These are phyloP conservation scores for Aureobasidium leucospermi DNA, from an alignment of 2,329 filamentous ascomycete species.

Conservation along the genomic window DNA sequence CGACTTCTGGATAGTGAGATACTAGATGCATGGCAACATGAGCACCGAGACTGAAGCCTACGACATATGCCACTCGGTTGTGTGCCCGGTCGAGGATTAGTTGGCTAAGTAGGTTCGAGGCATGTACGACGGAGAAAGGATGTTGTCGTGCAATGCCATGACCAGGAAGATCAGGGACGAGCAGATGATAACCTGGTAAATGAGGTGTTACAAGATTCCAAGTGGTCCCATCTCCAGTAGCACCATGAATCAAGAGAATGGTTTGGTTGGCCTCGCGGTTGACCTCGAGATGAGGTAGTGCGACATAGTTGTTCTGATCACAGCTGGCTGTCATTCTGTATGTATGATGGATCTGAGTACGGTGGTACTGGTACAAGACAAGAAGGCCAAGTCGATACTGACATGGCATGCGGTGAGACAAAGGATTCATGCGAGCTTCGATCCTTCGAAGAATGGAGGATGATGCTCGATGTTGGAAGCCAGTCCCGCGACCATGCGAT, in stretches of 20 bases:
- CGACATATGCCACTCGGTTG: background rate
- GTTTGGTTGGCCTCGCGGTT: background rate
- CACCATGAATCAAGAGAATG: background rate
- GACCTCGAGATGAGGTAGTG: background rate
- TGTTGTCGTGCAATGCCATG: background rate
- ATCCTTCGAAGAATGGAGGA: background rate
- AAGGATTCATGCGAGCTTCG: background rate
- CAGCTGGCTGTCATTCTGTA: no score
- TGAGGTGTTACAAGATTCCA: background rate
- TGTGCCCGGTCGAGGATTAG: background rate
- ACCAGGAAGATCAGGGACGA: background rate
- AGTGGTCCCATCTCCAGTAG: background rate
- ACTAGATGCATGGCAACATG: background rate
- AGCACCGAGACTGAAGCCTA: slow-evolving; percentile 5
- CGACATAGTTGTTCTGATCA: background rate
- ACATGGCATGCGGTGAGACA: no score
- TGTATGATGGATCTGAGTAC: no score
- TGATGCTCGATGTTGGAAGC: no score
- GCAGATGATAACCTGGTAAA: background rate
- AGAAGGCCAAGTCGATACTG: background rate
- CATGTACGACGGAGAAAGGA: background rate
- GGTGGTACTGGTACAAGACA: no score
- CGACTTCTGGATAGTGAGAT: background rate
- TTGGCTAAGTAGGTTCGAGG: background rate
- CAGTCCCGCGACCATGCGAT: no score